Base-by-base conservation (phyloP, 2,329 filamentous ascomycete species). In the Trichoderma koningii region DNA sequence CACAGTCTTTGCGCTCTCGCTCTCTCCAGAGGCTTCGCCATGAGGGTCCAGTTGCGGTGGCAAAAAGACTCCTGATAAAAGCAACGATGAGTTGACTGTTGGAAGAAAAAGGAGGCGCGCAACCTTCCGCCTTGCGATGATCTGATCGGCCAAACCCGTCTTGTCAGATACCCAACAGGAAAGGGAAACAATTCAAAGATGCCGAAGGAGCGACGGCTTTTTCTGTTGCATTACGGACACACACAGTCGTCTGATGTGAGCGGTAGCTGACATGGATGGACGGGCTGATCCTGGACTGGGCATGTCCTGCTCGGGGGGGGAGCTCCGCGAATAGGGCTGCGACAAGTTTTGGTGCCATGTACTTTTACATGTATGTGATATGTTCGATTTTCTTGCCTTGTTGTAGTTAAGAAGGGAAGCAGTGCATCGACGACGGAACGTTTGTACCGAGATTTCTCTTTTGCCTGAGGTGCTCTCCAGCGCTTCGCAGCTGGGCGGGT, bases 301-400 rank as follows among this genome's bases (percentile, higher is more conserved):
- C 34, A 38, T 38, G 34, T 38, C 34, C 34, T 38, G 42, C 19
- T 17, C 44, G 23, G 34, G 51, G 55, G 23, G 34, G 51, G 60
- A 50, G 60, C 55, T 10, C 59, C 60, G 60, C 50, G 60, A 55
- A 63, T 63, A 63, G 60, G 60, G 60, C 60, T 63, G 60, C 28
- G 60, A 55, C 60, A 55, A 55, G 50, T 63, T 60, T 55, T 55
- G 50, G 7, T 55, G 60, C 14, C n/a, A 63, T 45, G 50, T 47
- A 28, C 28, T 7, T 28, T 5, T 9, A 9, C 9, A 34, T 34
- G 30, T 34, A 34, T 34, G 30, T 34, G 30, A 14, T 38, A 38
- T 38, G 34, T 38, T 14, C 34, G 34, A 21, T 45, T 51, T 30
- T 23, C 21, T 42, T 42, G 14, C 30, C 23, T 34, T 28, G 47